Percentiles rank a stretch among this genome's conserved stretches.
Conservation (phyloP, 2,329 filamentous ascomycete species). For the Ceratocystis huliohia region DNA sequence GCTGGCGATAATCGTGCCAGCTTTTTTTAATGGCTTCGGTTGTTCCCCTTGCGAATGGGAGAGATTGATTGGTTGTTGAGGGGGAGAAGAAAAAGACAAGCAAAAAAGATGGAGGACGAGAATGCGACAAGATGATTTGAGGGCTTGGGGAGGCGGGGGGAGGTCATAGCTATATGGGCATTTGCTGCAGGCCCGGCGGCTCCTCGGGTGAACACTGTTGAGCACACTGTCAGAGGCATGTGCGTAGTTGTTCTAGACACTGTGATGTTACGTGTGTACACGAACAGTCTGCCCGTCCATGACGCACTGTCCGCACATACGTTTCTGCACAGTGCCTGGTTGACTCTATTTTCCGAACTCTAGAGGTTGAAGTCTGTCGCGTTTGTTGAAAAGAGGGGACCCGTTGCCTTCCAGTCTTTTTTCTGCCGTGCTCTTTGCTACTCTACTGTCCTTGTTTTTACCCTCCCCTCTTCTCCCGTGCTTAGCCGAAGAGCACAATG, state of each 20-base stretch:
- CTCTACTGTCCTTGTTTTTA: background rate
- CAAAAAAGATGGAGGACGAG: constrained; percentile 31
- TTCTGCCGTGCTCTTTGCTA: background rate
- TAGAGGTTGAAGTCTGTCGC: background rate
- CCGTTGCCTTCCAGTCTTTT: background rate
- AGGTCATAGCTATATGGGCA: constrained; percentile 17
- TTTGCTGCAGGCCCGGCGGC: background rate
- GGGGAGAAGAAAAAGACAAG: constrained; percentile 28
- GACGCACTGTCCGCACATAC: background rate
- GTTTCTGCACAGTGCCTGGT: background rate
- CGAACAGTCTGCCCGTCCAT: background rate
- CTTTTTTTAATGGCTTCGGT: constrained; percentile 20
- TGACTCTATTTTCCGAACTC: background rate
- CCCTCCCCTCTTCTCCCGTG: background rate
- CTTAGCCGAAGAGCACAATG: background rate
- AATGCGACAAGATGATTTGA: constrained; percentile 42
- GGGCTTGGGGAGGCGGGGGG: constrained; percentile 25
- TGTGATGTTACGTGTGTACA: background rate
- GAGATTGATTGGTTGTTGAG: constrained; percentile 39
- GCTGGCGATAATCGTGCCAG: constrained; percentile 21
- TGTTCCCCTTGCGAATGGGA: constrained; percentile 23
- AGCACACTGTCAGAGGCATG: background rate
- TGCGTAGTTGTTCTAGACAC: background rate
- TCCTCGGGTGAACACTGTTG: constrained; percentile 7
- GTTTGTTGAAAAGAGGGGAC: constrained; percentile 2